These are phyloP conservation scores for Areca catechu DNA, from an alignment of 176 grass and related monocot genomes.

Conservation along the genomic window DNA sequence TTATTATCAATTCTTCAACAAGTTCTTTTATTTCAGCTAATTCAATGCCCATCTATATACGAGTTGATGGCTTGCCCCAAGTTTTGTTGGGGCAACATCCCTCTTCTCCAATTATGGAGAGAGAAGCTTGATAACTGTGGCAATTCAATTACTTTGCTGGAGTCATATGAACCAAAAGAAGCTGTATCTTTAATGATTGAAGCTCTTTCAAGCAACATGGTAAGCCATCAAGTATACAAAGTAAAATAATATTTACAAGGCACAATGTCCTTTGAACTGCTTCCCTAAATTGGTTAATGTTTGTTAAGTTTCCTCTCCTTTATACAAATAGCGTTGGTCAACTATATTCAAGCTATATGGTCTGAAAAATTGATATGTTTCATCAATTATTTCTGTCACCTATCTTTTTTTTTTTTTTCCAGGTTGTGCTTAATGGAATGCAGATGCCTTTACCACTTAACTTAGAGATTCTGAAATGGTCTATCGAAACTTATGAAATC, in stretches of 20 bases:
- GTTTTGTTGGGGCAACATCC: slow-evolving; percentile 63
- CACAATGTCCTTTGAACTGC: too few species aligned
- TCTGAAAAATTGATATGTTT: too few species aligned
- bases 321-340: too few species aligned
- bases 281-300: too few species aligned
- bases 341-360: too few species aligned
- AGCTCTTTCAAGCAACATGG: slow-evolving; percentile 88
- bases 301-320: too few species aligned
- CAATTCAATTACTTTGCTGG: slow-evolving; percentile 46
- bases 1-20: background rate
- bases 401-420: slow-evolving; percentile 17
- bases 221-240: slow-evolving; percentile 8
- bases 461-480: slow-evolving; percentile 75
- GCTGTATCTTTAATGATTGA: slow-evolving; percentile 58
- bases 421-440: slow-evolving; percentile 56
- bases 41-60: slow-evolving; percentile 96
- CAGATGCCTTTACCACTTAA: slow-evolving; percentile 71
- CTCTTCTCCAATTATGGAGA: slow-evolving; percentile 84
- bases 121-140: slow-evolving; percentile 44
- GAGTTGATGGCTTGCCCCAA: slow-evolving; percentile 65
- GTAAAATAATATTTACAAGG: too few species aligned
- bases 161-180: slow-evolving; percentile 75
- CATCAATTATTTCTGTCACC: too few species aligned
- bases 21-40: slow-evolving; percentile 42
- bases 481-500: slow-evolving; percentile 78